A percentile compares a stretch with the other conserved stretches of the same genome.
Conservation (phyloP, 768 basidiomycete genomes). For the Kondoa subrosea region DNA sequence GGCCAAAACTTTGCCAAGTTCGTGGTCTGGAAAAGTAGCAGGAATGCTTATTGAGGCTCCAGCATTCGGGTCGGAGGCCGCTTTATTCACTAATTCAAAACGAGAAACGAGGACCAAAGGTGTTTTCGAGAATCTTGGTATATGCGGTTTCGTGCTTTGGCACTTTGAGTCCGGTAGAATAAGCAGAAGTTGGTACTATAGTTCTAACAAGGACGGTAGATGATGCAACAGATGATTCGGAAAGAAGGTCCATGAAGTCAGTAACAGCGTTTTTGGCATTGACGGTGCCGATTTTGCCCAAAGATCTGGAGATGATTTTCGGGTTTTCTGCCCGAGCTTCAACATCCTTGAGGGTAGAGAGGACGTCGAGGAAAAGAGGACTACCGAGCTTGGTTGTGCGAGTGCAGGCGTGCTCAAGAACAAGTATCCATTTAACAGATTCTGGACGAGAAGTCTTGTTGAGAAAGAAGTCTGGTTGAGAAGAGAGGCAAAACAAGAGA, state of each 20-base stretch:
- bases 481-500: too few relatives aligned
- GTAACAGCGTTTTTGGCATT: constrained; percentile 37
- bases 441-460: too few relatives aligned
- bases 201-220: constrained; percentile 34
- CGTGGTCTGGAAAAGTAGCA: constrained; percentile 85
- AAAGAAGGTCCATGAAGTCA: constrained; percentile 1
- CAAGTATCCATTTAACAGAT: constrained; percentile 50
- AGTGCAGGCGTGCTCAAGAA: constrained; percentile 60
- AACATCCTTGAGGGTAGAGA: constrained; percentile 51
- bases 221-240: constrained; percentile 24
- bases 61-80: constrained; percentile 43
- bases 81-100: constrained; percentile 71
- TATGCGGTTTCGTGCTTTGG: constrained; percentile 84
- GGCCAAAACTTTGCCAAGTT: constrained; percentile 74
- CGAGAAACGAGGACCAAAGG: constrained; percentile 65
- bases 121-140: constrained; percentile 64
- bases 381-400: constrained; percentile 67
- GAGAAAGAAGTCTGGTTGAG: too few relatives aligned
- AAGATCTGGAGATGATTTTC: constrained; percentile 45
- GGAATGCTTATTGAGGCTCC: constrained; percentile 19
- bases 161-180: constrained; percentile 38
- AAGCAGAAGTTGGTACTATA: constrained; percentile 33
- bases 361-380: constrained; percentile 65
- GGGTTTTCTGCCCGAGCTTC: constrained; percentile 34
- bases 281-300: constrained; percentile 39